Evolutionary conservation across 306 rosid species (phyloP), one percentile per base, ranked within the genome.

Genomic region (Dalbergia cultrata): DNA sequence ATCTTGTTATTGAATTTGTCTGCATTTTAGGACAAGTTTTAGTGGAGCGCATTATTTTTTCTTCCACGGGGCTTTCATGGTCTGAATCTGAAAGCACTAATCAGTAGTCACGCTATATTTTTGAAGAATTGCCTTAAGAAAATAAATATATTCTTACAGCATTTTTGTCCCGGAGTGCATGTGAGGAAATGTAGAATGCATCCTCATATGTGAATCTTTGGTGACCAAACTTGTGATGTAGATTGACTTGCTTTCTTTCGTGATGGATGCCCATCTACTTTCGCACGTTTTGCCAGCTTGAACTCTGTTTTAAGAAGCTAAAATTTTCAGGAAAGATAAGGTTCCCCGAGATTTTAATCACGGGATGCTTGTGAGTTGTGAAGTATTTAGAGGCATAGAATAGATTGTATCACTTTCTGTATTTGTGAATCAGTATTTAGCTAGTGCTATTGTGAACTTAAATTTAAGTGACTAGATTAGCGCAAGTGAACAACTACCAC

Each of bases 261-360:
- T 37, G 10, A 33, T 41, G 7, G 31, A 45, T 50, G 72, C 13
- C 68, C 39, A 17, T 70, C 50, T 18, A 57, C 57, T 53, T 85
- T 79, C 74, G 62, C 50, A 8, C 56, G 52, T 45, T 73, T 62
- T 72, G 47, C 62, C 83, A 43, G 52, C 81, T 69, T 63, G 50
- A 12, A 33, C 70, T 45, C 79, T 67, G 45, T 49, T 73, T 52
- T 18, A 18, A 75, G 57, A 53, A 53, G 67, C 54, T 22, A 70
- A 75, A 75, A 47, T 43, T 65, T 26, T 75, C 37, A 10, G 31
- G 37, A 17, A 47, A 56, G 7, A 56, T 41, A 45, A 34, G 14
- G 59, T 80, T 8, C n/a, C 18, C 18, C 13, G 41, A 53, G 26
- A 26, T 57, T 9, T 50, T 13, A 49, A 56, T 71, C 63, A 71